Evolutionary conservation across 345 rosid genomes (phyloP).

Genomic region (Balakata baccata): DNA sequence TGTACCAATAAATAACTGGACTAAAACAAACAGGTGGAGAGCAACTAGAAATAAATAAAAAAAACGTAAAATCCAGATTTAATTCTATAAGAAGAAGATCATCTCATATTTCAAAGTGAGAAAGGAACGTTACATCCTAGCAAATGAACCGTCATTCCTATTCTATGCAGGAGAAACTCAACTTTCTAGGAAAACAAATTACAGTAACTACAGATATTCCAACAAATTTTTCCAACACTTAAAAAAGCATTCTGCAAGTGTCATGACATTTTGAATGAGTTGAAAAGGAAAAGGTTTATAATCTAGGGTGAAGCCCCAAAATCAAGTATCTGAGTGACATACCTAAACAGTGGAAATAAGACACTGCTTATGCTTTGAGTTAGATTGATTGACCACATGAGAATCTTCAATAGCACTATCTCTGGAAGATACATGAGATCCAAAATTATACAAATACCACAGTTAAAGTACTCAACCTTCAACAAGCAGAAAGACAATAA

Average conservation of each 20-base stretch:
- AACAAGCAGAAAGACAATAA: background rate
- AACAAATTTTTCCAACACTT: background rate
- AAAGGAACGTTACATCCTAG: background rate
- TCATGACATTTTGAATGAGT: background rate
- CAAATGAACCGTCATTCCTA: too few species aligned
- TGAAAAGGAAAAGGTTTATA: background rate
- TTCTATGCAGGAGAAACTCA: background rate
- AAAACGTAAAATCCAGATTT: too few species aligned
- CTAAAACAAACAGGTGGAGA: background rate
- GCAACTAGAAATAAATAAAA: background rate
- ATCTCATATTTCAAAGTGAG: background rate
- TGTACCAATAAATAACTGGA: background rate
- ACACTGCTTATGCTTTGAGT: conserved; percentile 77
- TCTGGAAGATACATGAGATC: conserved; percentile 34
- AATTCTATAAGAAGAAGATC: background rate
- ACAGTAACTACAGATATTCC: background rate
- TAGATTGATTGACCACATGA: conserved; percentile 43
- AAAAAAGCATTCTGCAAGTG: background rate
- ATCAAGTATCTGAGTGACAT: background rate
- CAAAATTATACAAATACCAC: conserved; percentile 8
- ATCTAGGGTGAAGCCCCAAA: background rate
- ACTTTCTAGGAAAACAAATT: background rate
- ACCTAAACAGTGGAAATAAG: conserved; percentile 82
- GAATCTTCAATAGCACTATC: conserved; percentile 47
- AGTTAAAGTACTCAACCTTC: conserved; percentile 3